Evolutionary conservation across 176 grass and related monocot genomes (phyloP), one percentile per base, ranked within the genome.

Genomic region (Zoysia japonica): DNA sequence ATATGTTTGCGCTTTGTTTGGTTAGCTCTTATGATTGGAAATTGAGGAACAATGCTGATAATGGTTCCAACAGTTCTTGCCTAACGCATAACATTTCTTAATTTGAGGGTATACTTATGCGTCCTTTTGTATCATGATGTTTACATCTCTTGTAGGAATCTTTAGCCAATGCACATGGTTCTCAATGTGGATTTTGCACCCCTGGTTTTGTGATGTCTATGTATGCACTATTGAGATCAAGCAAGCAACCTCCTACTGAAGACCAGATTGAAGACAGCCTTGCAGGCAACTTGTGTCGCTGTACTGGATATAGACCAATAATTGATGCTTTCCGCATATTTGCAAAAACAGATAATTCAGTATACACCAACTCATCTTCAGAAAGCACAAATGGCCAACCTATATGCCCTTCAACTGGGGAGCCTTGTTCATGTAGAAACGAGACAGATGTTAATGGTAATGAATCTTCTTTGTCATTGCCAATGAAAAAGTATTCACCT

Each of bases 131-230:
- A 40, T 83, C 48, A 40, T 79, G 37, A 76, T 45, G 15, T 65
- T 52, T 85, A 67, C n/a, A 47, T 78, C 47, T 53, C 37, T 89
- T 93, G 61, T 74, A 97, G 95, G 92, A 97, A 86, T 83, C 89
- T 72, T 80, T 97, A 88, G 91, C 87, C 51, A 71, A 83, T 47
- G 83, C 92, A 48, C 95, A 97, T 85, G 95, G 95, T 86, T 97
- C 95, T 64, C 95, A 97, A 75, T 97, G 95, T 88, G 95, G 95
- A 49, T 97, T 97, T 90, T 97, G 95, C 81, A 97, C 95, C 50
- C 95, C 95, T 86, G 95, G 95, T 65, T 97, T 97, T 83, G 78
- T 97, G 57, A 94, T 97, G 95, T 97, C 95, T 9, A 97, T 97
- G 89, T 97, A 97, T 85, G 80, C 92, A 63, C 82, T 97, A 61